phyloP scores from a whole-genome alignment of 2,329 filamentous ascomycete genomes.

The Coniochaeta pulveracea region DNA sequence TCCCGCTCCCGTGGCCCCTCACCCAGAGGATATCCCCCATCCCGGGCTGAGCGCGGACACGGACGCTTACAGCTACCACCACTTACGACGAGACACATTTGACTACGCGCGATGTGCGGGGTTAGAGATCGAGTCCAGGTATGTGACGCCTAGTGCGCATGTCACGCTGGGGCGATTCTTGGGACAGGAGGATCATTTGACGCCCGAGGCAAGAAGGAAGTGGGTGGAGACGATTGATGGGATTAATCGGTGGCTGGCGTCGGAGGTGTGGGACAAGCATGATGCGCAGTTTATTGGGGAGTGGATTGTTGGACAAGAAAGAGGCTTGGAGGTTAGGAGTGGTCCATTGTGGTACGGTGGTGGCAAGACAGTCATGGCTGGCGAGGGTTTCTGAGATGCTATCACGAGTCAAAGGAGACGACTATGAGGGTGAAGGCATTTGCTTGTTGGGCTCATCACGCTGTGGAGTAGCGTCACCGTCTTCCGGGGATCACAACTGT shows the following conservation, averaged over 20 bases:
- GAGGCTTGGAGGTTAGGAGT: constrained; percentile 62
- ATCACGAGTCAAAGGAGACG: too few species aligned
- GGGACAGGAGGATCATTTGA: constrained; percentile 50
- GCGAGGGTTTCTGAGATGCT: constrained; percentile 46
- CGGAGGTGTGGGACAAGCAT: constrained; percentile 54
- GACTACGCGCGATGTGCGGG: constrained; percentile 47
- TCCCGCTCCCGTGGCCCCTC: constrained; percentile 26
- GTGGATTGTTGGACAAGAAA: constrained; percentile 83
- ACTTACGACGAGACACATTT: constrained; percentile 73
- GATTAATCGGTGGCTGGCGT: constrained; percentile 65
- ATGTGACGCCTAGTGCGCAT: constrained; percentile 82
- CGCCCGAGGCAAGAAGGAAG: constrained; percentile 42
- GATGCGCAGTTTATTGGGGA: constrained; percentile 44
- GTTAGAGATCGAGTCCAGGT: constrained; percentile 64
- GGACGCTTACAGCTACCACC: constrained; percentile 77
- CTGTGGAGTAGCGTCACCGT: too few species aligned
- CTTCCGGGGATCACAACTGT: too few species aligned
- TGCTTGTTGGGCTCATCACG: too few species aligned
- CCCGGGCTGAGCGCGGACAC: constrained; percentile 18
- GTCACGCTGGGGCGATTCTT: constrained; percentile 80
- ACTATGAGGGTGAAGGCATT: too few species aligned
- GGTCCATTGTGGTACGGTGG: constrained; percentile 83
- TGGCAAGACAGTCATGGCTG: constrained; percentile 55
- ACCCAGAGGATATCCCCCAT: constrained; percentile 14
- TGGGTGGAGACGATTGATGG: constrained; percentile 63